Conservation (phyloP, 768 basidiomycete species). For the Mycena capillaripes region DNA sequence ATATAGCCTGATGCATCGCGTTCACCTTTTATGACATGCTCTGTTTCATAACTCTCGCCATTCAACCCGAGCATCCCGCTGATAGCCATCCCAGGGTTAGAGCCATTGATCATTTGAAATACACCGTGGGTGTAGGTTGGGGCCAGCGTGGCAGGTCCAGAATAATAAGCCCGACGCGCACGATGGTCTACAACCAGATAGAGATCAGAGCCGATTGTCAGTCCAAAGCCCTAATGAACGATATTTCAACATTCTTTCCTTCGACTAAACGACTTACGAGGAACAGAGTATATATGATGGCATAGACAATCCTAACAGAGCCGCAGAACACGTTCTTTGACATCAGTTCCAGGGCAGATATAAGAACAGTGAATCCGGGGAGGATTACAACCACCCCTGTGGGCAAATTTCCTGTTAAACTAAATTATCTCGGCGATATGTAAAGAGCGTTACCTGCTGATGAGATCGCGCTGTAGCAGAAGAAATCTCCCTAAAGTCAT, state of each 20-base stretch:
- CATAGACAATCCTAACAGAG: conserved; percentile 87
- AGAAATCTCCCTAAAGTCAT: conserved; percentile 64
- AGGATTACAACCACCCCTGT: conserved; percentile 83
- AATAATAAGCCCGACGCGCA: conserved; percentile 67
- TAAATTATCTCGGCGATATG: neutral
- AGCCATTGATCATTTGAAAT: conserved; percentile 65
- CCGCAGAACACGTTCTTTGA: conserved; percentile 87
- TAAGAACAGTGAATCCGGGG: conserved; percentile 80
- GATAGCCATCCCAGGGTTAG: conserved; percentile 50
- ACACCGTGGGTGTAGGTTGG: conserved; percentile 67
- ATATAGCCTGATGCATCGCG: neutral
- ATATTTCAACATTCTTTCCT: neutral
- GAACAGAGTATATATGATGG: conserved; percentile 89
- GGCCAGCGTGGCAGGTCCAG: conserved; percentile 54
- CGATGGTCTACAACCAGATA: conserved; percentile 78
- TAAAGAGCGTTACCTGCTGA: conserved; percentile 69
- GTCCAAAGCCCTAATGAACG: conserved; percentile 76
- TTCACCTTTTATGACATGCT: conserved; percentile 67
- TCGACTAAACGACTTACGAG: conserved; percentile 59
- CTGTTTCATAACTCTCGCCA: conserved; percentile 48
- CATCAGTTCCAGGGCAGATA: conserved; percentile 84
- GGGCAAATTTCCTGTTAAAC: neutral
- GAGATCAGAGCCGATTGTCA: conserved; percentile 87
- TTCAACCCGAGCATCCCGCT: conserved; percentile 63
- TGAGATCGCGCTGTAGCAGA: conserved; percentile 93